These are phyloP conservation scores for Sporothrix luriei DNA, from an alignment of 2,329 filamentous ascomycete species.

Conservation along the genomic window DNA sequence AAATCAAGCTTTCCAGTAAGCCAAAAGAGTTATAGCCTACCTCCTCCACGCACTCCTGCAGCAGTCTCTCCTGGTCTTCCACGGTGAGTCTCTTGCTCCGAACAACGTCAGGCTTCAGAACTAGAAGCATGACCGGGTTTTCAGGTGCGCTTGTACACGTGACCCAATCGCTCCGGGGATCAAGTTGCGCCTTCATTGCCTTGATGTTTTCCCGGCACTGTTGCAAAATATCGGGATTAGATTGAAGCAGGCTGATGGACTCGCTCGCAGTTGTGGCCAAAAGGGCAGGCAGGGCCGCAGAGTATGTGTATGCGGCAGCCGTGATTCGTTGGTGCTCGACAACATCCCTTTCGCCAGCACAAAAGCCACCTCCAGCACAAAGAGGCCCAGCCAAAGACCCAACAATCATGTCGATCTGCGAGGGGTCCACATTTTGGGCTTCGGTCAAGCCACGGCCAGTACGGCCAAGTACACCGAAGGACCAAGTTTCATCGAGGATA, in stretches of 20 bases:
- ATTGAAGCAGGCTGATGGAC: constrained; percentile 81
- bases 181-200: constrained; percentile 81
- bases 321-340: constrained; percentile 96
- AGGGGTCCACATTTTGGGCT: constrained; percentile 91
- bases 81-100: constrained; percentile 66
- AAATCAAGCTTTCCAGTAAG: background rate
- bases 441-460: constrained; percentile 93
- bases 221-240: constrained; percentile 77
- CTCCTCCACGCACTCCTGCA: constrained; percentile 96
- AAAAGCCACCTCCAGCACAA: constrained; percentile 93
- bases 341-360: constrained; percentile 85
- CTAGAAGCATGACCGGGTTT: constrained; percentile 84
- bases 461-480: constrained; percentile 89
- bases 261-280: constrained; percentile 94
- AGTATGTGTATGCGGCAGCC: constrained; percentile 91
- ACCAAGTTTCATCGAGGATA: constrained; percentile 96
- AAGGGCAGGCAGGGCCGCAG: constrained; percentile 89
- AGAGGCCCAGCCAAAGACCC: constrained; percentile 88
- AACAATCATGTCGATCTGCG: constrained; percentile 95
- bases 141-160: constrained; percentile 76
- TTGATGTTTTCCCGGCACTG: constrained; percentile 85
- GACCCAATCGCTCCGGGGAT: constrained; percentile 93
- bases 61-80: constrained; percentile 78
- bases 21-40: constrained; percentile 54
- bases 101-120: constrained; percentile 81